Base-by-base conservation (phyloP, 352 stramenopile genomes). In the Chrysophaeum taylorii region DNA sequence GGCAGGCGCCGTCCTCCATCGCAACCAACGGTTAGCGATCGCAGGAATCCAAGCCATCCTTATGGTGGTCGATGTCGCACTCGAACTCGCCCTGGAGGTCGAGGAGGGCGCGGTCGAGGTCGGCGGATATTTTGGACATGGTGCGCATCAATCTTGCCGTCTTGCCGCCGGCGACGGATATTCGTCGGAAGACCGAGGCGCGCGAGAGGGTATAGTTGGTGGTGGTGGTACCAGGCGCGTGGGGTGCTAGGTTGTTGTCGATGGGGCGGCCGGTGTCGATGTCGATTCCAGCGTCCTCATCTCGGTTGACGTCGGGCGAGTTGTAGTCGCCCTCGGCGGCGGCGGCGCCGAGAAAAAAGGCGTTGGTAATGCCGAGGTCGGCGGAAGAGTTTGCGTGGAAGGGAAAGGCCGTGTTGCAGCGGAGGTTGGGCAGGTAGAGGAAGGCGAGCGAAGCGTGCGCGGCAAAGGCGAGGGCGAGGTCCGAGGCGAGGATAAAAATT, bases 301-400 rank as follows among this genome's bases (percentile, higher is more conserved):
- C 52, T 9, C n/a, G 7, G 27, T 4, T 7, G 27, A 63, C 12
- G 45, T 54, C 45, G 45, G 23, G 12, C 45, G 45, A 54, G 9
- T 36, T 31, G 52, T 63, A 63, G 52, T 63, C 52, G 29, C 33
- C 52, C 29, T 63, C 52, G 25, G 5, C 52, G 52, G 25, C 52
- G 5, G 29, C n/a, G 50, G 12, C n/a, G n/a, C 16, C 50, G 50
- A 61, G 52, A 31, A 36, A 12, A n/a, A n/a, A n/a, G n/a, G n/a
- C n/a, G n/a, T n/a, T n/a, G n/a, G n/a, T n/a, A n/a, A 63, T 36
- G 25, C 52, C 52, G 7, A 63, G 52, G 52, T 35, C 29, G 27
- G n/a, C 52, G 52, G 52, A 15, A 7, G 52, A 63, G 35, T 57
- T 70, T n/a, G 53, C 53, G 54, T 73, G 69, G 53, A 73, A 73